Percentiles rank a stretch among this genome's conserved stretches.
phyloP scores from a whole-genome alignment of 257 asterid genomes.

The Solanum infundibuliforme region DNA sequence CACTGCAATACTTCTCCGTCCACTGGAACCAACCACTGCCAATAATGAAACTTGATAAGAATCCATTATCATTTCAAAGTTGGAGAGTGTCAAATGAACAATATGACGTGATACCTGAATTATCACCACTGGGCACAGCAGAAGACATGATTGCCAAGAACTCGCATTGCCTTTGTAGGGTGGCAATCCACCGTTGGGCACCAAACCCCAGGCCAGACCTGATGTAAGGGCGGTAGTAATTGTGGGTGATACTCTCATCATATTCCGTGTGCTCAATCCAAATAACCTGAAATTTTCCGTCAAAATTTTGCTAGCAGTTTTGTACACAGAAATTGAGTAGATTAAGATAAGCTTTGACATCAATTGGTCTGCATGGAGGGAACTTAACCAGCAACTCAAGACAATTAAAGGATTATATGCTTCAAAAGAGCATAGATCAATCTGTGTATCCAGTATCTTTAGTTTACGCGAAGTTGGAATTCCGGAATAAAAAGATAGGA shows the following conservation, averaged over 20 bases:
- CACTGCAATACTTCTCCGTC: conserved; percentile 47
- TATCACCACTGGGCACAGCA: conserved; percentile 28
- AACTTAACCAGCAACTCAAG: neutral
- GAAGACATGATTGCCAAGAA: conserved; percentile 37
- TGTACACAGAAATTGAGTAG: neutral
- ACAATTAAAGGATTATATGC: neutral
- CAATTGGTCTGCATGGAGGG: neutral
- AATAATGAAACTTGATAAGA: neutral
- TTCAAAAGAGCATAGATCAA: neutral
- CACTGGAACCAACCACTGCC: conserved; percentile 39
- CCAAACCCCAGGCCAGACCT: conserved; percentile 73
- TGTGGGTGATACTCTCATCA: conserved; percentile 45
- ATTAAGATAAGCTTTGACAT: neutral
- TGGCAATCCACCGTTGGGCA: conserved; percentile 69
- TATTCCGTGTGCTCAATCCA: conserved; percentile 84
- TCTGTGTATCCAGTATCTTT: neutral
- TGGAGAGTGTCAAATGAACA: neutral
- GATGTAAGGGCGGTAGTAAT: conserved; percentile 48
- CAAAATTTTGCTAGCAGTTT: neutral
- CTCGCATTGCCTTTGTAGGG: conserved; percentile 59
- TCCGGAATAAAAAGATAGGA: neutral
- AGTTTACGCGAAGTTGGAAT: neutral
- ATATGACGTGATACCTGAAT: conserved; percentile 31
- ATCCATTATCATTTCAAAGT: neutral
- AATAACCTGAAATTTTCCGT: conserved; percentile 39